Base-by-base conservation (phyloP, 768 basidiomycete species). In the Naganishia antarctica region DNA sequence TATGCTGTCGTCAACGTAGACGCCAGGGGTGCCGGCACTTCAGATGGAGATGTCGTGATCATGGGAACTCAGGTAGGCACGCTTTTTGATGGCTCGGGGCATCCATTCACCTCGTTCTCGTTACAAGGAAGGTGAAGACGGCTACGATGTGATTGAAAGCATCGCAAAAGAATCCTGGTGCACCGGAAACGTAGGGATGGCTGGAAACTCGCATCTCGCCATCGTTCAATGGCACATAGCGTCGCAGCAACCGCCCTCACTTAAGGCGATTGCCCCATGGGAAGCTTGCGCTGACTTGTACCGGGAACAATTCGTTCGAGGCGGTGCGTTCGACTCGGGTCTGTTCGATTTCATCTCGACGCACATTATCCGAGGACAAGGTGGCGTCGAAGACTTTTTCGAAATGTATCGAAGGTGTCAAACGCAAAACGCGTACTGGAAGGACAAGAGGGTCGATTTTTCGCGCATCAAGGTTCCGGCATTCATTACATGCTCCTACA, bases 261-360 rank as follows among this genome's bases (percentile, higher is more conserved):
- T 70, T 40, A 70, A 70, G 32, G 68, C 68, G 25, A 70, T 70
- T 50, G 70, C 70, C 2, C 70, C 70, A 7, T 70, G 70, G 70
- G 70, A 70, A 26, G 70, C 62, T 1, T 68, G 65, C 60, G 58
- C 57, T 21, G 70, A 66, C 28, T 34, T 66, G 21, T 62, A 44
- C 34, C 44, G 68, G 16, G 68, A 69, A 43, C 60, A 65, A 48
- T 66, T 69, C 34, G 65, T 41, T 15, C 65, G 70, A 5, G 66
- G 66, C 8, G 59, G 64, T 21, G 58, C 67, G 40, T 68, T 66
- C 44, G 67, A 67, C 28, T 64, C 62, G 15, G 48, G 60, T 9
- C 62, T 64, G 47, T 66, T 68, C 46, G 65, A 66, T 12, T 53
- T 66, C 23, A 68, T 62, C 59, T 47, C 66, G 57, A 64, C 63